A percentile compares a stretch with the other conserved stretches of the same genome.
Evolutionary conservation across 1,284 basidiomycete species (phyloP).

Genomic region (Peniophora sp.): DNA sequence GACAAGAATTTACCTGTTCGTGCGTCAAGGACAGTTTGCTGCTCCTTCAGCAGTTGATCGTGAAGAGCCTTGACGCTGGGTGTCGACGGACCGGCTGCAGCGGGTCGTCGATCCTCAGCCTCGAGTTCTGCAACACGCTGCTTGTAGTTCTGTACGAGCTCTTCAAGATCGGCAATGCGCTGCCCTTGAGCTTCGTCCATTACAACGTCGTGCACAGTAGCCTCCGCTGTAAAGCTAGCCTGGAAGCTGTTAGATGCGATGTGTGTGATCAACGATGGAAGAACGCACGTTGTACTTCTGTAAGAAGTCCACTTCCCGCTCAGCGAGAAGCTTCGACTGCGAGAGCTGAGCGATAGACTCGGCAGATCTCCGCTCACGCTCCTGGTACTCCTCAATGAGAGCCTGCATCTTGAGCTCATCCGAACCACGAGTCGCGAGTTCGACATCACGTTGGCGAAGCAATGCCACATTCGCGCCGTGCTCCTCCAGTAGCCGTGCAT

Average conservation of each 20-base stretch:
- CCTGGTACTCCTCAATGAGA: conserved; percentile 26
- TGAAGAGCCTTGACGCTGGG: conserved; percentile 29
- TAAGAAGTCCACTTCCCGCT: conserved; percentile 56
- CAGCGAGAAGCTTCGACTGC: conserved; percentile 35
- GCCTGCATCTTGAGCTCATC: conserved; percentile 27
- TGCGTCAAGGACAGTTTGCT: conserved; percentile 26
- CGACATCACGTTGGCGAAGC: conserved; percentile 41
- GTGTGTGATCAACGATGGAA: neutral
- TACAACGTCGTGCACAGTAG: conserved; percentile 22
- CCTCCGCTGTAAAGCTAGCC: conserved; percentile 57
- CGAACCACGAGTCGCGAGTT: conserved; percentile 32
- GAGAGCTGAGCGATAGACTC: conserved; percentile 38
- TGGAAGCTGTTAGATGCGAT: conserved; percentile 15
- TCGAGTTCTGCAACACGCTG: conserved; percentile 33
- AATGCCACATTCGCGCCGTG: conserved; percentile 47
- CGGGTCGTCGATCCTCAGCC: conserved; percentile 30
- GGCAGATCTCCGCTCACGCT: conserved; percentile 29
- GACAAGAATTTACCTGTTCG: conserved; percentile 34
- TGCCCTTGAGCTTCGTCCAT: conserved; percentile 29
- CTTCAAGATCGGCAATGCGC: conserved; percentile 51
- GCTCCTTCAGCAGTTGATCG: conserved; percentile 33
- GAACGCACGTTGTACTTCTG: conserved; percentile 52
- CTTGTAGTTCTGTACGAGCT: conserved; percentile 49
- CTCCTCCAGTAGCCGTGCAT: conserved; percentile 57
- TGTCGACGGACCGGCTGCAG: conserved; percentile 14